Conservation (phyloP, 768 basidiomycete genomes). For the Coprinopsis sp. region DNA sequence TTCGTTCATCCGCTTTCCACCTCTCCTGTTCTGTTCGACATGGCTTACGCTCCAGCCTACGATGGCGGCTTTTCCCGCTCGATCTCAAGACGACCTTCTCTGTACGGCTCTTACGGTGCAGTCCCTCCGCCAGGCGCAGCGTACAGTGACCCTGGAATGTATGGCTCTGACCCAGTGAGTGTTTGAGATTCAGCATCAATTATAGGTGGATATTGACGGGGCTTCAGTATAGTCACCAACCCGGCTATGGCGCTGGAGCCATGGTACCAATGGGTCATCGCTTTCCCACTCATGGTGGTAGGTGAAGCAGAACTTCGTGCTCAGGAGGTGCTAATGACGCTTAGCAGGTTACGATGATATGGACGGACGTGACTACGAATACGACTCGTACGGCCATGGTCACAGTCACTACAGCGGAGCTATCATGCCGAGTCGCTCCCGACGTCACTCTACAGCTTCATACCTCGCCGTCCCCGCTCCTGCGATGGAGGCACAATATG, state of each 20-base stretch:
- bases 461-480: conserved; percentile 32
- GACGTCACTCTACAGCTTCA: conserved; percentile 51
- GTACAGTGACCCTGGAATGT: conserved; percentile 38
- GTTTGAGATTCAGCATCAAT: not conserved
- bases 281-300: conserved; percentile 35
- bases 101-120: conserved; percentile 26
- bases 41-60: conserved; percentile 20
- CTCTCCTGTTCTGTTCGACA: conserved; percentile 6
- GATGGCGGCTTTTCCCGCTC: conserved; percentile 24
- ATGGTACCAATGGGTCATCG: conserved; percentile 36
- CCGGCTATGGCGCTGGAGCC: conserved; percentile 33
- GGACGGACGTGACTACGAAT: conserved; percentile 49
- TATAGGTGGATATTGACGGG: not conserved
- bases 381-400: conserved; percentile 19
- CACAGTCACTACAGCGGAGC: conserved; percentile 29
- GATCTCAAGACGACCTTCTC: conserved; percentile 36
- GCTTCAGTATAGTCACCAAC: not conserved
- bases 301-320: not conserved
- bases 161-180: conserved; percentile 34
- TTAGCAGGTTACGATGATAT: conserved; percentile 53
- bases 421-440: conserved; percentile 32
- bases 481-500: conserved; percentile 41
- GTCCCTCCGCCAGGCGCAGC: conserved; percentile 33
- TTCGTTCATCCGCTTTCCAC: not conserved
- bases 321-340: not conserved